phyloP scores from a whole-genome alignment of 306 rosid genomes.

The Pyrus pyrifolia region DNA sequence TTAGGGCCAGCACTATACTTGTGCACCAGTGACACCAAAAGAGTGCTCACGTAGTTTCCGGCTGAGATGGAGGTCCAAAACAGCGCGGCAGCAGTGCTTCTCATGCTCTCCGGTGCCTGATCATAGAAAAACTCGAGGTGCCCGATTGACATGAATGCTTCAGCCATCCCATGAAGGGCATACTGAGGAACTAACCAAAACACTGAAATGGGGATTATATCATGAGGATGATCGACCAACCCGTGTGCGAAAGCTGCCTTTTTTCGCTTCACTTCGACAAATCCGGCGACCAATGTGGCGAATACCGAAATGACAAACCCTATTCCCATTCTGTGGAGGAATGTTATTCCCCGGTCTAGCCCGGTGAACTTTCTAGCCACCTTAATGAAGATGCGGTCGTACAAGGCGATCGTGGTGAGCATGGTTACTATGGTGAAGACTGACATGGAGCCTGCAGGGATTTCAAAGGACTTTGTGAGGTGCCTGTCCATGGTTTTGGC shows the following conservation, averaged over 20 bases:
- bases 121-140: constrained; percentile 89
- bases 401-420: constrained; percentile 66
- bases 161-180: constrained; percentile 85
- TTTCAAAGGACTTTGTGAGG: constrained; percentile 49
- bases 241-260: constrained; percentile 44
- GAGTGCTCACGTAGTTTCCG: constrained; percentile 68
- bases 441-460: constrained; percentile 91
- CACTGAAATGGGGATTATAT: constrained; percentile 63
- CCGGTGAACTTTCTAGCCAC: constrained; percentile 65
- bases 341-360: constrained; percentile 75
- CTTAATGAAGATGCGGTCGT: constrained; percentile 60
- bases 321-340: constrained; percentile 79
- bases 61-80: constrained; percentile 68
- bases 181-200: constrained; percentile 91
- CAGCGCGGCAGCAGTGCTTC: constrained; percentile 76
- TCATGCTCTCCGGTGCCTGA: constrained; percentile 93
- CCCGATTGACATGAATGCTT: constrained; percentile 94
- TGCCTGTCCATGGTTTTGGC: constrained; percentile 84
- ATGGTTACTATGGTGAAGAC: constrained; percentile 59
- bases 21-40: constrained; percentile 64
- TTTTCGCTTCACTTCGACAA: constrained; percentile 61
- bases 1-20: constrained; percentile 46
- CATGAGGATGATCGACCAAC: constrained; percentile 27
- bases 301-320: constrained; percentile 64
- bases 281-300: constrained; percentile 78